These are phyloP conservation scores for Dianthus caryophyllus DNA, from an alignment of 148 eudicot genomes.

Conservation along the genomic window DNA sequence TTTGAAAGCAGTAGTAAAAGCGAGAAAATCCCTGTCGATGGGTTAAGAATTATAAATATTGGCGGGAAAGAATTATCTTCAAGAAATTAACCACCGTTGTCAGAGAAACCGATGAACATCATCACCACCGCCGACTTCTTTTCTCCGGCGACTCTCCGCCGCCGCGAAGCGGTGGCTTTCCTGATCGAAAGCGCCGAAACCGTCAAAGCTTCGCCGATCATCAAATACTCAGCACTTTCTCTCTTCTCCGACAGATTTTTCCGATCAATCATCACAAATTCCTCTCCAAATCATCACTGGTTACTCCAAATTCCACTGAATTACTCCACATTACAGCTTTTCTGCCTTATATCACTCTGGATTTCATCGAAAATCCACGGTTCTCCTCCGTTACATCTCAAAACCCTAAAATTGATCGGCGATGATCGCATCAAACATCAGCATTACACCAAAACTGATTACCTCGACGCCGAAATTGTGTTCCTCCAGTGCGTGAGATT, in stretches of 20 bases:
- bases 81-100: not conserved
- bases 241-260: constrained; percentile 64
- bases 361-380: constrained; percentile 77
- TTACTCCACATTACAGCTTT: constrained; percentile 69
- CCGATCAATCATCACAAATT: constrained; percentile 42
- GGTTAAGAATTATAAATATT: no score
- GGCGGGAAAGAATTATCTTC: not conserved
- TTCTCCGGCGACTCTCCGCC: not conserved
- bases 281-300: constrained; percentile 31
- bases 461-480: constrained; percentile 57
- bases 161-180: constrained; percentile 41
- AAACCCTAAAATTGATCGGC: constrained; percentile 48
- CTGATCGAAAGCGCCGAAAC: constrained; percentile 47
- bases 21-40: no score
- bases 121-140: not conserved
- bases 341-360: constrained; percentile 78
- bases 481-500: constrained; percentile 43
- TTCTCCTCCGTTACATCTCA: constrained; percentile 46
- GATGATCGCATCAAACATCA: constrained; percentile 61
- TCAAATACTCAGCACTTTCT: constrained; percentile 77
- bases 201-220: constrained; percentile 46
- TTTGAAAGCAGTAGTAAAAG: no score
- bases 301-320: constrained; percentile 48
- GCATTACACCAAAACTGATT: constrained; percentile 60
- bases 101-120: not conserved